Evolutionary conservation across 2,329 filamentous ascomycete genomes (phyloP).

Genomic region (Cercospora nicotianae): DNA sequence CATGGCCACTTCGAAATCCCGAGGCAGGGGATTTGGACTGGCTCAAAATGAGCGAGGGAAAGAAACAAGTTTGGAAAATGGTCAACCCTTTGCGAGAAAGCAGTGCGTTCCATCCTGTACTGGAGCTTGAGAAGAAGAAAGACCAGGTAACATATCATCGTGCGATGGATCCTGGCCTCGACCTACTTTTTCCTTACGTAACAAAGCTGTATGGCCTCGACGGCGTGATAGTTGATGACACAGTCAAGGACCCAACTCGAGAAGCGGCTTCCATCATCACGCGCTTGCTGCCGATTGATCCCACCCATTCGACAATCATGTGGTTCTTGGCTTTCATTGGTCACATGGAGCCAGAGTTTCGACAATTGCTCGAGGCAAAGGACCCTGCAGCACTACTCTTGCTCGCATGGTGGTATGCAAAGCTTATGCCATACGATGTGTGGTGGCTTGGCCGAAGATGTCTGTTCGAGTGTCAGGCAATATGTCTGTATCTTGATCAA

Average conservation of each 20-base stretch:
- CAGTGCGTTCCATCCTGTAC: conserved; percentile 47
- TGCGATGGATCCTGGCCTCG: conserved; percentile 20
- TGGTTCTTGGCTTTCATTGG: conserved; percentile 52
- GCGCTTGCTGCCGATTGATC: conserved; percentile 41
- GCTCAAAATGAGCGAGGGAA: conserved; percentile 59
- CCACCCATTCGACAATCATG: conserved; percentile 46
- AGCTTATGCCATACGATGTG: conserved; percentile 46
- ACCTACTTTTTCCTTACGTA: conserved; percentile 23
- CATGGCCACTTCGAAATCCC: conserved; percentile 57
- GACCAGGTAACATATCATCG: conserved; percentile 5
- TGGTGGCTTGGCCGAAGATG: conserved; percentile 55
- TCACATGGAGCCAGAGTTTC: conserved; percentile 48
- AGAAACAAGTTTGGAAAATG: conserved; percentile 55
- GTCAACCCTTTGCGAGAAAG: conserved; percentile 51
- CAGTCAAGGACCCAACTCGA: conserved; percentile 36
- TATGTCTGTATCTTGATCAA: conserved; percentile 47
- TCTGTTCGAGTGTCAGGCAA: conserved; percentile 52
- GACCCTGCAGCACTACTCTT: conserved; percentile 57
- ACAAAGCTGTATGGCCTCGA: conserved; percentile 31
- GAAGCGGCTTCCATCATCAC: conserved; percentile 37
- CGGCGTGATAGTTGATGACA: conserved; percentile 15
- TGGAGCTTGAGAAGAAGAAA: conserved; percentile 27
- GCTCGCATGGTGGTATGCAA: conserved; percentile 58
- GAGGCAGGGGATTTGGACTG: conserved; percentile 55
- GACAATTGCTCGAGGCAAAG: conserved; percentile 49